Evolutionary conservation across 441 rosid species (phyloP), one percentile per base, ranked within the genome.

Genomic region (Syzygium malaccense): DNA sequence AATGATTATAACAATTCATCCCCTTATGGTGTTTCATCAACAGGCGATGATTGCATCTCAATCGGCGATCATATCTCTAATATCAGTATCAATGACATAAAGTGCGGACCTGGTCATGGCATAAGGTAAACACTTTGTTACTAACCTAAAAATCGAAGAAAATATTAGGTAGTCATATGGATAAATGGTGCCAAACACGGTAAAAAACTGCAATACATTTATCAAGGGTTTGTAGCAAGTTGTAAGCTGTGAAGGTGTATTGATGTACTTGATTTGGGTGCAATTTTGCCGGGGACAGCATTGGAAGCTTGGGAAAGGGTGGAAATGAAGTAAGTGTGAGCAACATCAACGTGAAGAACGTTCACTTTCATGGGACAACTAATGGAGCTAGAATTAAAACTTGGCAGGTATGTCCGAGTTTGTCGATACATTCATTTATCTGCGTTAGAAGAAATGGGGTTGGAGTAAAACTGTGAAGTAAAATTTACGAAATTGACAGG

Each of bases 341-440:
- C 86, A 66, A 90, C 8, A 90, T 92, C 14, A 64, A 58, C 51
- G 91, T 91, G 45, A 18, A 79, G 32, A 26, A 87, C 17, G 89
- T 91, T 32, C 86, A 66, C 14, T 91, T 93, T 45, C 87, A 5
- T 0, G 86, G 86, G 85, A 87, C 91, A 55, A 33, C 37, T 18
- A 92, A 92, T 85, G 92, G 92, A 83, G 93, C 91, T 14, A 89
- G 94, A 88, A 91, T 92, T 88, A 92, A 93, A 85, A 92, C 93
- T 32, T 89, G 90, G 90, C 91, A 90, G 89, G 93, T 91, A 86
- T 7, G 55, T 86, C 33, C 51, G 4, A 15, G 64, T 37, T 60
- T 19, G 17, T 3, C 41, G 15, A 60, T 62, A 28, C 15, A 14
- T 62, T 62, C 19, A 62, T 62, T n/a, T 62, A 62, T 62, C 30